Evolutionary conservation across 2,329 filamentous ascomycete species (phyloP).

Genomic region (Fusarium algeriense): DNA sequence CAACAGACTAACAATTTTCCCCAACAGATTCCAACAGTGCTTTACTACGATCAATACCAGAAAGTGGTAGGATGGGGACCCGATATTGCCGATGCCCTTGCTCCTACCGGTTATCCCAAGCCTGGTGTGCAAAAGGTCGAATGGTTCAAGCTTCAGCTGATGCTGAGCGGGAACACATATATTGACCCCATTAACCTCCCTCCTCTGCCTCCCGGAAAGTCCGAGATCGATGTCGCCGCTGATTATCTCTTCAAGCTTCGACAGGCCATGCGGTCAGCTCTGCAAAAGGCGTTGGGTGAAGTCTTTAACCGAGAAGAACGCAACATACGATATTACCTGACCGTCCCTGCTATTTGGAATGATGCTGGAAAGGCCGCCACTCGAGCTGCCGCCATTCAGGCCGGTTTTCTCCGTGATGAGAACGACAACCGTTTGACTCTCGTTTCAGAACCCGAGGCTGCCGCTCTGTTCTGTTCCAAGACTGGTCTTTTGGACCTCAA

Average conservation of each 20-base stretch:
- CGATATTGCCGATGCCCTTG: constrained; percentile 96
- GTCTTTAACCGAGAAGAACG: constrained; percentile 98
- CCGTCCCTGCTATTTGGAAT: constrained; percentile 99
- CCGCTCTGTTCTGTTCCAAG: constrained; percentile 97
- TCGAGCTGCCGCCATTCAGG: constrained; percentile 94
- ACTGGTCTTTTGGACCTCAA: constrained; percentile 95
- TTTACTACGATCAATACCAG: constrained; percentile 99
- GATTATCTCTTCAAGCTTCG: constrained; percentile 99
- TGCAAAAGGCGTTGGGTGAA: constrained; percentile 96
- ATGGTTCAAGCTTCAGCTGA: constrained; percentile 99
- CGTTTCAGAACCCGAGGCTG: constrained; percentile 96
- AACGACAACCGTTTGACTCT: constrained; percentile 97
- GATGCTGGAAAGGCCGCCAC: constrained; percentile 98
- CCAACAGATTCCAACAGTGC: constrained; percentile 91
- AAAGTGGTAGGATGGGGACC: constrained; percentile 99
- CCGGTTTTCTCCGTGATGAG: constrained; percentile 95
- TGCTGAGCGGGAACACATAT: constrained; percentile 98
- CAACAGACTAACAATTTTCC: constrained; percentile 23
- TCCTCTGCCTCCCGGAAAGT: constrained; percentile 96
- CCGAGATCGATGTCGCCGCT: constrained; percentile 98
- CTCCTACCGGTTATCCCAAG: constrained; percentile 97
- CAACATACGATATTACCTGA: constrained; percentile 97
- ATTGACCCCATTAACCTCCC: constrained; percentile 99
- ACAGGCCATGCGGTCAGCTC: constrained; percentile 93
- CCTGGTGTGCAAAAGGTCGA: constrained; percentile 98